Evolutionary conservation across 148 eudicot species (phyloP).

Genomic region (Dianthus caryophyllus): DNA sequence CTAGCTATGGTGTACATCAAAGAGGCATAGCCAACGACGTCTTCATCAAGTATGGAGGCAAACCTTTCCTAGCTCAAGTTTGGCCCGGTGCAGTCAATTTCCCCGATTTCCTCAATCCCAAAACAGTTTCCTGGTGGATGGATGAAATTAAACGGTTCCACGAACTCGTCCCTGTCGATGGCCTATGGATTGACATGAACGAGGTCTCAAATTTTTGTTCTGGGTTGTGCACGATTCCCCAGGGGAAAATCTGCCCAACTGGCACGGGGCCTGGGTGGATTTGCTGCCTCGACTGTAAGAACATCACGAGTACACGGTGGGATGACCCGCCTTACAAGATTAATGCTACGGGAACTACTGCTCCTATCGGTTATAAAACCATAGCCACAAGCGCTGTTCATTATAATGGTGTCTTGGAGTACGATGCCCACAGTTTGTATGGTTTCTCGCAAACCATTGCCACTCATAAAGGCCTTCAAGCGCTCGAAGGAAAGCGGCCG

Average conservation of each 20-base stretch:
- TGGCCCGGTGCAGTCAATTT: slow-evolving; percentile 98
- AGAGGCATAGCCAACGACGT: slow-evolving; percentile 74
- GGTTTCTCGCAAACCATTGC: slow-evolving; percentile 82
- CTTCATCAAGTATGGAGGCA: slow-evolving; percentile 78
- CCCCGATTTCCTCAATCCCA: slow-evolving; percentile 90
- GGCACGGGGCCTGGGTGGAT: slow-evolving; percentile 86
- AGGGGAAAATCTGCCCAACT: slow-evolving; percentile 61
- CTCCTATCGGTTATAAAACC: slow-evolving; percentile 75
- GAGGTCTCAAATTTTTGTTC: slow-evolving; percentile 88
- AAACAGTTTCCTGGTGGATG: slow-evolving; percentile 86
- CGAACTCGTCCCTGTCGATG: slow-evolving; percentile 84
- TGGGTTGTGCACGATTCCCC: slow-evolving; percentile 75
- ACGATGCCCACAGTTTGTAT: slow-evolving; percentile 91
- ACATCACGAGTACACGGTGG: slow-evolving; percentile 76
- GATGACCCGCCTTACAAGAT: slow-evolving; percentile 98
- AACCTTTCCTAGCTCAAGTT: slow-evolving; percentile 85
- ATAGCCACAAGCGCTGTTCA: slow-evolving; percentile 93
- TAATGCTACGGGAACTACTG: slow-evolving; percentile 64
- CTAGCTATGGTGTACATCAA: slow-evolving; percentile 67
- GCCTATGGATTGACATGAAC: slow-evolving; percentile 97
- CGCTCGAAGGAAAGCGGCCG: slow-evolving; percentile 79
- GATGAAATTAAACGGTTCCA: slow-evolving; percentile 81
- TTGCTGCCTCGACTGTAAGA: slow-evolving; percentile 89
- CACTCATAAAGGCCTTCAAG: slow-evolving; percentile 77
- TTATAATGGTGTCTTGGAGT: slow-evolving; percentile 85